Conservation (phyloP, 176 grass and related monocot genomes). For the Aechmea fasciata region DNA sequence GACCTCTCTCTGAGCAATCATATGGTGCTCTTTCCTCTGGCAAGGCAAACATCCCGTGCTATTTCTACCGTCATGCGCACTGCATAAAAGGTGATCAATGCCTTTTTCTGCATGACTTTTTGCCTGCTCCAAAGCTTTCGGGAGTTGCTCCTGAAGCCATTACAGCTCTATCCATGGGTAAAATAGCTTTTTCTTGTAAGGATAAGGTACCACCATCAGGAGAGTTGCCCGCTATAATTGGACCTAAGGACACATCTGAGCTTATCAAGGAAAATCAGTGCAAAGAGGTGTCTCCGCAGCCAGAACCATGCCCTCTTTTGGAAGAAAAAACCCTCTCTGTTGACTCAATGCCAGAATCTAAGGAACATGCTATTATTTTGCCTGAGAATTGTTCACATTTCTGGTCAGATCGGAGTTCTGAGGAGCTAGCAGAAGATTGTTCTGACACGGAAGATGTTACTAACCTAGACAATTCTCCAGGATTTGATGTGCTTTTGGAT, state of each 20-base stretch:
- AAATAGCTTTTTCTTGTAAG: conserved; percentile 13
- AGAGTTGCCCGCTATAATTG: conserved; percentile 8
- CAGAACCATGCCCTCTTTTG: background rate
- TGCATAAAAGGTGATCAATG: conserved; percentile 43
- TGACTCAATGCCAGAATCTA: background rate
- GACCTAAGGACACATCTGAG: conserved; percentile 12
- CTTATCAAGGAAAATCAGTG: background rate
- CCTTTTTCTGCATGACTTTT: conserved; percentile 29
- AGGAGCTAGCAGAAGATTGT: conserved; percentile 22
- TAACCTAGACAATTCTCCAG: conserved; percentile 34
- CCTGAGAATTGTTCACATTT: conserved; percentile 6
- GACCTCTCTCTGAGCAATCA: conserved; percentile 13
- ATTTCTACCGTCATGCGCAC: conserved; percentile 30
- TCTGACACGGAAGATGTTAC: conserved; percentile 13
- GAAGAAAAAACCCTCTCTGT: background rate
- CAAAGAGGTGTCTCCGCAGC: background rate
- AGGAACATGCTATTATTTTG: background rate
- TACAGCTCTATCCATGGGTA: conserved; percentile 11
- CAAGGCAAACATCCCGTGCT: conserved; percentile 37
- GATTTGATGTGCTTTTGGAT: conserved; percentile 48
- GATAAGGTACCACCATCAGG: conserved; percentile 16
- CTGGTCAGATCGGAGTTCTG: conserved; percentile 23
- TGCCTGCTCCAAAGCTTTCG: conserved; percentile 6
- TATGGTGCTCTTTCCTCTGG: conserved; percentile 17
- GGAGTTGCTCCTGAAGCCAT: conserved; percentile 17